Conservation (phyloP, 768 basidiomycete genomes). For the Tricholoma sp. region DNA sequence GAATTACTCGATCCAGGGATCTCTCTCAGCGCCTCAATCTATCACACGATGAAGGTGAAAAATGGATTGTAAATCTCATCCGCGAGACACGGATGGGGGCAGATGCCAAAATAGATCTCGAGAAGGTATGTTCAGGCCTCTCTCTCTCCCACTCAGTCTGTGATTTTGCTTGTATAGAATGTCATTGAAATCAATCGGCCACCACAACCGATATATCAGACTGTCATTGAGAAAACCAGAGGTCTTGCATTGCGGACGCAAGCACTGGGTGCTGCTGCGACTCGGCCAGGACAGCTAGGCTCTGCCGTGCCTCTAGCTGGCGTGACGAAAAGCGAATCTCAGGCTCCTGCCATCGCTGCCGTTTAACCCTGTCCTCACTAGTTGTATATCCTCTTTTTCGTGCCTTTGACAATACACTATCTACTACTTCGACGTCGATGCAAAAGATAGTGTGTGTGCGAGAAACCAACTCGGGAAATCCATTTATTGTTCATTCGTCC, state of each 20-base stretch:
- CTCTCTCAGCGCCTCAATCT: constrained; percentile 92
- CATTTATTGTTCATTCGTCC: background rate
- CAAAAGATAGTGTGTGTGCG: background rate
- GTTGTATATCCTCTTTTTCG: background rate
- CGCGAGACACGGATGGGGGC: constrained; percentile 95
- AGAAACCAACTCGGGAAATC: background rate
- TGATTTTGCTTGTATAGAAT: constrained; percentile 49
- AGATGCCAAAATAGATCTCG: constrained; percentile 96
- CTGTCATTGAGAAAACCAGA: constrained; percentile 92
- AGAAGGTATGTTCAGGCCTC: constrained; percentile 55
- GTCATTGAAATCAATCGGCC: constrained; percentile 94
- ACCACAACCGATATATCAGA: constrained; percentile 85
- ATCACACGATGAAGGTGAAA: constrained; percentile 93
- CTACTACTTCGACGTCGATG: background rate
- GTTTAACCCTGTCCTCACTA: constrained; percentile 10
- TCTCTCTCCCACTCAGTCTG: background rate
- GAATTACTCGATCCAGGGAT: constrained; percentile 45
- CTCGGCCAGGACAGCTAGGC: constrained; percentile 28
- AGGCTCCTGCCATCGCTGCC: constrained; percentile 20
- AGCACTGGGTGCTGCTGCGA: constrained; percentile 73
- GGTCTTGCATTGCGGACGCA: constrained; percentile 89
- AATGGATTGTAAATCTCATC: constrained; percentile 99
- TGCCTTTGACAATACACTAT: background rate
- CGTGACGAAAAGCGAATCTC: constrained; percentile 13
- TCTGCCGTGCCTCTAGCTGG: background rate